phyloP scores from a whole-genome alignment of 208 protist genomes.

The Trypanosoma caninum region DNA sequence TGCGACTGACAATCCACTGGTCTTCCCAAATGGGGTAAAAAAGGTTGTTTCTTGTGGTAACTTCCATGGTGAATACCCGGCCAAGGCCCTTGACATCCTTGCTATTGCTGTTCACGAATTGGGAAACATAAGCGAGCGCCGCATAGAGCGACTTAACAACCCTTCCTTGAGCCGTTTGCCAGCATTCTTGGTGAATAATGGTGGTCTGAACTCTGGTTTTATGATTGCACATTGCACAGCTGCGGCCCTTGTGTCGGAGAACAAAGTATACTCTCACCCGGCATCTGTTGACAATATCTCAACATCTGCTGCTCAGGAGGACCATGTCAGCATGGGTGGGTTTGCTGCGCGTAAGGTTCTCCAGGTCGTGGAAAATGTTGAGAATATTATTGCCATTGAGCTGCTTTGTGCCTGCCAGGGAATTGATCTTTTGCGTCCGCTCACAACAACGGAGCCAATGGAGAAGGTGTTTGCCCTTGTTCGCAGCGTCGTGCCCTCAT shows the following conservation, averaged over 20 bases:
- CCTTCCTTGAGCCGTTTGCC: constrained; percentile 58
- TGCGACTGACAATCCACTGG: constrained; percentile 92
- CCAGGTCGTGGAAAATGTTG: constrained; percentile 73
- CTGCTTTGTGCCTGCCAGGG: constrained; percentile 65
- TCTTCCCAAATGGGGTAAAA: constrained; percentile 52
- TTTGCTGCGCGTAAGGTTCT: constrained; percentile 61
- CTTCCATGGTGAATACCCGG: constrained; percentile 92
- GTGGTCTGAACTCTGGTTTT: constrained; percentile 88
- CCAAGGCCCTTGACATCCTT: constrained; percentile 64
- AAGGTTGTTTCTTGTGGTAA: constrained; percentile 82
- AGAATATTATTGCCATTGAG: constrained; percentile 83
- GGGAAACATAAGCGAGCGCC: constrained; percentile 67
- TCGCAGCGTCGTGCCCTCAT: constrained; percentile 33
- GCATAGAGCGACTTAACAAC: constrained; percentile 85
- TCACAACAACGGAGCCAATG: constrained; percentile 51
- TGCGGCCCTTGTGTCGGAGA: constrained; percentile 81
- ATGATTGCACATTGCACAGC: constrained; percentile 93
- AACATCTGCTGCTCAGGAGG: constrained; percentile 84
- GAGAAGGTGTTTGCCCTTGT: constrained; percentile 60
- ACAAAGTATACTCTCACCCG: constrained; percentile 86
- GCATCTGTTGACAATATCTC: constrained; percentile 77
- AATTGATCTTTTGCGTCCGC: constrained; percentile 67
- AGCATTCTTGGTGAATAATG: constrained; percentile 76
- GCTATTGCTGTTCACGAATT: constrained; percentile 69
- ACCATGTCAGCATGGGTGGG: constrained; percentile 84